Evolutionary conservation across 495 filamentous ascomycete genomes (phyloP), one percentile per base, ranked within the genome.

Genomic region (Aspergillus baeticus): DNA sequence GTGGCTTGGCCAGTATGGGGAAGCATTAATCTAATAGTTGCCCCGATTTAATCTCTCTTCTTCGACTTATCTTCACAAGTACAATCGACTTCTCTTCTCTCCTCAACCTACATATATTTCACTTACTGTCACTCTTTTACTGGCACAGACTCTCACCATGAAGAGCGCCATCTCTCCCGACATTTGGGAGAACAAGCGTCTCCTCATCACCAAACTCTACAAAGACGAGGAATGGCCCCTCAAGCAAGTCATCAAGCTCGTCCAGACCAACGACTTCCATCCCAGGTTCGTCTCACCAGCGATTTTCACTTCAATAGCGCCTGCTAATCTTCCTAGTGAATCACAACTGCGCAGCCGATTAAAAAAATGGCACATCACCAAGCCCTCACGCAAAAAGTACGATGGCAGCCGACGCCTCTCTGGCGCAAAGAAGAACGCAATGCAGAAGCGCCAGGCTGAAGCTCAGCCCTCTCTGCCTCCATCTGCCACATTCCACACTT

Each of bases 341-440:
- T 39, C 51, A 0, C 58, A 60, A 35, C 39, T 60, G 14, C 38
- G 58, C 21, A 52, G 52, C 20, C 52, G 52, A 6, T 38, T 60
- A 37, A 60, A 60, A 29, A 60, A 60, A 48, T 60, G 58, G 58
- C 46, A 51, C n/a, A 54, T 60, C 46, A 60, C 52, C 20, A 60
- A 60, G 52, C 51, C 52, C 6, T 55, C 52, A 8, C 58, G 58
- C 37, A 55, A 55, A 43, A 55, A 55, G 43, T 55, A 55, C 38
- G 39, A 38, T 31, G 46, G 46, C 31, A 37, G 29, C 41, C 21
- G 31, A 22, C 21, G 49, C n/a, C 37, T 52, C 14, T 52, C 49
- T 1, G 37, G 23, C 37, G 14, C 49, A 31, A 50, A 50, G 47
- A 50, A 52, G 37, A 52, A 52, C 14, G 48, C 10, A 1, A 14